Evolutionary conservation across 2,329 filamentous ascomycete genomes (phyloP).

Genomic region (Sarocladiaceae sp.): DNA sequence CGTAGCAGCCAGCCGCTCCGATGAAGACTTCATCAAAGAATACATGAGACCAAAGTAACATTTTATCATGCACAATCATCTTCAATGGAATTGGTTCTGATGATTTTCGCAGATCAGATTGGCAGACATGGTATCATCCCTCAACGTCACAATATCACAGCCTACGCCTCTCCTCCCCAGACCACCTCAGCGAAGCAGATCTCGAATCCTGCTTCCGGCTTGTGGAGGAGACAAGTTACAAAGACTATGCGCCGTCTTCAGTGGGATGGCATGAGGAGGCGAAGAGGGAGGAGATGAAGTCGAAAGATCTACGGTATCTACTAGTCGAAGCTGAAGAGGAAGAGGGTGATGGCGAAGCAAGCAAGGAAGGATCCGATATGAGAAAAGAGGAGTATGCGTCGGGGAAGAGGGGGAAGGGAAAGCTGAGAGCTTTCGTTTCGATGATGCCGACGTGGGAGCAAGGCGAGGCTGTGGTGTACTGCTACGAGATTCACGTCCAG

Average conservation of each 20-base stretch:
- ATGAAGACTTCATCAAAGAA: slow-evolving; percentile 41
- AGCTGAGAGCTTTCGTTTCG: slow-evolving; percentile 52
- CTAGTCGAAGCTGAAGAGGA: slow-evolving; percentile 39
- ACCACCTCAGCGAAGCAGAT: slow-evolving; percentile 34
- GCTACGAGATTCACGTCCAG: slow-evolving; percentile 70
- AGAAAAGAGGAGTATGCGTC: too few species aligned
- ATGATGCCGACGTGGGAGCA: slow-evolving; percentile 68
- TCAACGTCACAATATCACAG: slow-evolving; percentile 31
- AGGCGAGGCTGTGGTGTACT: slow-evolving; percentile 61
- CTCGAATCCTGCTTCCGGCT: slow-evolving; percentile 48
- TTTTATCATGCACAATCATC: neutral
- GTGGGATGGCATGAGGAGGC: slow-evolving; percentile 55
- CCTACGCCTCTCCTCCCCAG: slow-evolving; percentile 36
- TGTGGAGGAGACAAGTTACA: slow-evolving; percentile 56
- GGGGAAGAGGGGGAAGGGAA: neutral
- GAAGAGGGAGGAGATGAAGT: slow-evolving; percentile 64
- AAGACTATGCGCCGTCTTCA: slow-evolving; percentile 57
- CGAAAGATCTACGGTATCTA: slow-evolving; percentile 61
- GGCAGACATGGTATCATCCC: slow-evolving; percentile 46
- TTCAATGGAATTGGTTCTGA: neutral
- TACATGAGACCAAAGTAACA: slow-evolving; percentile 41
- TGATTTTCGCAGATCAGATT: slow-evolving; percentile 13
- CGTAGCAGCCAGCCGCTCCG: slow-evolving; percentile 37
- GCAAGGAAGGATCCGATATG: neutral
- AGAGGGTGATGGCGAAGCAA: neutral